phyloP scores from a whole-genome alignment of 805 yeast species.

The Teunomyces atbi region DNA sequence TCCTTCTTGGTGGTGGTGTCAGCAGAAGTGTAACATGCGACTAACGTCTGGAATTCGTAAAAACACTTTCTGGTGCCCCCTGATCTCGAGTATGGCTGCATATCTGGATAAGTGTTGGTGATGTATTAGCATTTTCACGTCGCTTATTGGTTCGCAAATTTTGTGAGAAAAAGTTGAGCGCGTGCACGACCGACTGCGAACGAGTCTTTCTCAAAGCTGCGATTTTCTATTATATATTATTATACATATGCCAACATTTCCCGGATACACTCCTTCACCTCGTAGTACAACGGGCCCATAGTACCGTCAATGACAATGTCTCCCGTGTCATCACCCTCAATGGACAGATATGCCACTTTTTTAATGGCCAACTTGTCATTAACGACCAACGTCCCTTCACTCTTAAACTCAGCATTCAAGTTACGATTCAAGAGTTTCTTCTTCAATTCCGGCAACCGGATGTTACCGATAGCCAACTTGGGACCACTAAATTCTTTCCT shows the following conservation, averaged over 20 bases:
- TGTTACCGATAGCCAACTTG: constrained; percentile 81
- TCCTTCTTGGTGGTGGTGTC: constrained; percentile 41
- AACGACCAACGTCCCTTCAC: constrained; percentile 89
- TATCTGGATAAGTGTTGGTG: constrained; percentile 11
- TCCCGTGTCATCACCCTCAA: constrained; percentile 60
- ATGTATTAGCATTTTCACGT: constrained; percentile 4
- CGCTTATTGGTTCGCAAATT: constrained; percentile 6
- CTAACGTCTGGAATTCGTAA: constrained; percentile 45
- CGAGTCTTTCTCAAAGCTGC: no score
- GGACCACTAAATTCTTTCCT: constrained; percentile 15
- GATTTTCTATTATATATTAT: not conserved
- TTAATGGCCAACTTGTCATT: constrained; percentile 73
- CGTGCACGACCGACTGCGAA: constrained; percentile 9
- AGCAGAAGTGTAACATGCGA: constrained; percentile 45
- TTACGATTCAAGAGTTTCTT: constrained; percentile 56
- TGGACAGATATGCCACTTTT: constrained; percentile 49
- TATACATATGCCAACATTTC: constrained; percentile 74
- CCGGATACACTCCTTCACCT: constrained; percentile 68
- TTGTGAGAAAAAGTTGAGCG: not conserved
- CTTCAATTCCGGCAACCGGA: constrained; percentile 77
- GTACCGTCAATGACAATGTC: constrained; percentile 84
- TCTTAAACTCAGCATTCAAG: constrained; percentile 80
- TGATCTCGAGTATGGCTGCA: constrained; percentile 48
- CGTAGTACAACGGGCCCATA: constrained; percentile 70
- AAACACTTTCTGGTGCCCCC: constrained; percentile 50